phyloP scores from a whole-genome alignment of 2,329 filamentous ascomycete genomes.

The Alternaria sp. region DNA sequence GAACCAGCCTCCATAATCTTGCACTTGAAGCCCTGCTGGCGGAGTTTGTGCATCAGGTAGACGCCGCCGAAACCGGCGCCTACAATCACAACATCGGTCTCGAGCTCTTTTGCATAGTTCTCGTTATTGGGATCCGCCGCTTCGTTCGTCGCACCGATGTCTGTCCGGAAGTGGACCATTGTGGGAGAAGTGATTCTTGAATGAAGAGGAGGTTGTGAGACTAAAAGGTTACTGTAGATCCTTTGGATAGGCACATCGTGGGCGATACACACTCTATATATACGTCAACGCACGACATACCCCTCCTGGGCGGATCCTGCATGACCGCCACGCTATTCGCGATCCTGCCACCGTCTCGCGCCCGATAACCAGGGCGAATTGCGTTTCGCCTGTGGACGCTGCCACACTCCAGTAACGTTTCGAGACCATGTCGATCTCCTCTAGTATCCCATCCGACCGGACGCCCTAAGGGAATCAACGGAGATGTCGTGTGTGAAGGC shows the following conservation, averaged over 20 bases:
- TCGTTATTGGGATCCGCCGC: conserved; percentile 28
- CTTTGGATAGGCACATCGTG: not conserved
- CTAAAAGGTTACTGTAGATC: not conserved
- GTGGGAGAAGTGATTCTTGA: not conserved
- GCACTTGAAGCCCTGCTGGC: conserved; percentile 49
- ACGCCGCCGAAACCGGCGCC: conserved; percentile 52
- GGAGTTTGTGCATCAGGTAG: conserved; percentile 51
- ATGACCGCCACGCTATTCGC: conserved; percentile 16
- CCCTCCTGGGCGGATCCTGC: conserved; percentile 14
- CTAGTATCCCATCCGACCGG: conserved; percentile 20
- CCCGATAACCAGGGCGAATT: not conserved
- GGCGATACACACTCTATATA: conserved; percentile 21
- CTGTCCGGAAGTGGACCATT: conserved; percentile 43
- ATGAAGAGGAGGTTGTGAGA: not conserved
- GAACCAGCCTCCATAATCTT: conserved; percentile 51
- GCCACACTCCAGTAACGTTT: not conserved
- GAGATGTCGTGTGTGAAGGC: conserved; percentile 7
- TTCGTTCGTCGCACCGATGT: conserved; percentile 37
- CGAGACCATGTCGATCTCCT: not conserved
- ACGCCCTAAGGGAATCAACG: conserved; percentile 1
- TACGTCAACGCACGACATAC: conserved; percentile 16
- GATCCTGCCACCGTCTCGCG: conserved; percentile 1
- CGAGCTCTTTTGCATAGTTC: conserved; percentile 44
- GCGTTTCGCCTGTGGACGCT: not conserved
- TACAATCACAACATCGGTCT: conserved; percentile 48